These are phyloP conservation scores for Soucietia sequanensis DNA, from an alignment of 805 yeast genomes.

Conservation along the genomic window DNA sequence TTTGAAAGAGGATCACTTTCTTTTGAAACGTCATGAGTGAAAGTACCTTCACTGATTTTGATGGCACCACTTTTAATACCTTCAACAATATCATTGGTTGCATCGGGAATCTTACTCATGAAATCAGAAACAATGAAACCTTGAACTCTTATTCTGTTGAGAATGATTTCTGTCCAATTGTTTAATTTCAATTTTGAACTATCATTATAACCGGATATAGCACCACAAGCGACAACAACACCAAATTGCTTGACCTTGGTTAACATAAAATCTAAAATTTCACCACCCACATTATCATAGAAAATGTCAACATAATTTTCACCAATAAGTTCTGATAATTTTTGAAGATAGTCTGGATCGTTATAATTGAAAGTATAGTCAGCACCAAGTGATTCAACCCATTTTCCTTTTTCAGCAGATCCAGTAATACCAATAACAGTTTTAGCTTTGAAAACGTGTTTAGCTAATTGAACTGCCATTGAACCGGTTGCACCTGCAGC, in stretches of 20 bases:
- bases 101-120: not conserved
- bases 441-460: conserved; percentile 49
- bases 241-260: conserved; percentile 38
- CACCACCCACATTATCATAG: conserved; percentile 68
- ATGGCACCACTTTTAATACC: conserved; percentile 43
- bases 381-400: conserved; percentile 54
- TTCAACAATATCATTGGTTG: conserved; percentile 23
- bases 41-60: conserved; percentile 14
- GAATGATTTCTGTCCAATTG: conserved; percentile 44
- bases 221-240: conserved; percentile 59
- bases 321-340: conserved; percentile 35
- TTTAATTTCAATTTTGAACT: conserved; percentile 31
- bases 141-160: conserved; percentile 48
- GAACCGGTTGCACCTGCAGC: conserved; percentile 77
- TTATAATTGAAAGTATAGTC: conserved; percentile 56
- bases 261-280: conserved; percentile 47
- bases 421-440: conserved; percentile 63
- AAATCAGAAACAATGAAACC: conserved; percentile 43
- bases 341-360: conserved; percentile 17
- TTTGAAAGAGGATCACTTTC: conserved; percentile 31
- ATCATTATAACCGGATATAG: conserved; percentile 58
- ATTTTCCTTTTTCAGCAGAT: conserved; percentile 51
- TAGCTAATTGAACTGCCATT: conserved; percentile 55
- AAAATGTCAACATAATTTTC: conserved; percentile 51
- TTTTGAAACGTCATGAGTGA: conserved; percentile 29